Evolutionary conservation across 2,329 filamentous ascomycete genomes (phyloP).

Genomic region (Diplodia mutila): DNA sequence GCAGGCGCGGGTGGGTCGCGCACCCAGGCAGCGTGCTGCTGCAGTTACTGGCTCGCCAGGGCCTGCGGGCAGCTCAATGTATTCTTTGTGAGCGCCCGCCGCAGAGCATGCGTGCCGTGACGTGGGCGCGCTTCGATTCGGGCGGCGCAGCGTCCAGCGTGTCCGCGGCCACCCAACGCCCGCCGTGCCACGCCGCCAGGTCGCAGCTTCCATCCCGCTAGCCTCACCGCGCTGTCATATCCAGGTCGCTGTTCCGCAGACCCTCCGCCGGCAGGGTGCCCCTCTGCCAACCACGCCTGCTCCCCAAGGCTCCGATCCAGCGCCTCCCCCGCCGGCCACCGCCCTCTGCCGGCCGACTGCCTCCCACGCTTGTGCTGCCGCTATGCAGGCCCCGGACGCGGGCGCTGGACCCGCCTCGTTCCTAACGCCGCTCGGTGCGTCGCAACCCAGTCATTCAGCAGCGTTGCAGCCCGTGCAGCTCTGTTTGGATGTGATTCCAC

Average conservation of each 20-base stretch:
- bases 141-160: neutral
- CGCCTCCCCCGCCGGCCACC: slow-evolving; percentile 20
- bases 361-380: slow-evolving; percentile 46
- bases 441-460: slow-evolving; percentile 44
- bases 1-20: neutral
- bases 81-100: slow-evolving; percentile 3
- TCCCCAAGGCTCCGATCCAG: slow-evolving; percentile 28
- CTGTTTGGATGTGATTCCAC: slow-evolving; percentile 39
- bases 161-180: neutral
- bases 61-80: slow-evolving; percentile 4
- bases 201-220: neutral
- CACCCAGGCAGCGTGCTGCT: neutral
- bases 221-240: slow-evolving; percentile 14
- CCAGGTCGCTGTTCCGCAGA: neutral
- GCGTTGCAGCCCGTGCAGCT: slow-evolving; percentile 40
- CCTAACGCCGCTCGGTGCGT: slow-evolving; percentile 47
- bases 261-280: slow-evolving; percentile 15
- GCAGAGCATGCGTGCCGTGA: slow-evolving; percentile 22
- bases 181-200: slow-evolving; percentile 6
- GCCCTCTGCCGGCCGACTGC: slow-evolving; percentile 21
- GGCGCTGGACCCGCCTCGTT: slow-evolving; percentile 29
- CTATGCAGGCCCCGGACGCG: slow-evolving; percentile 45
- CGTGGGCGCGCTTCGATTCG: slow-evolving; percentile 7
- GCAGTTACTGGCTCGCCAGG: neutral
- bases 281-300: slow-evolving; percentile 27